Evolutionary conservation across 2,329 filamentous ascomycete species (phyloP), one percentile per base, ranked within the genome.

Genomic region (Lachnellula hyalina): DNA sequence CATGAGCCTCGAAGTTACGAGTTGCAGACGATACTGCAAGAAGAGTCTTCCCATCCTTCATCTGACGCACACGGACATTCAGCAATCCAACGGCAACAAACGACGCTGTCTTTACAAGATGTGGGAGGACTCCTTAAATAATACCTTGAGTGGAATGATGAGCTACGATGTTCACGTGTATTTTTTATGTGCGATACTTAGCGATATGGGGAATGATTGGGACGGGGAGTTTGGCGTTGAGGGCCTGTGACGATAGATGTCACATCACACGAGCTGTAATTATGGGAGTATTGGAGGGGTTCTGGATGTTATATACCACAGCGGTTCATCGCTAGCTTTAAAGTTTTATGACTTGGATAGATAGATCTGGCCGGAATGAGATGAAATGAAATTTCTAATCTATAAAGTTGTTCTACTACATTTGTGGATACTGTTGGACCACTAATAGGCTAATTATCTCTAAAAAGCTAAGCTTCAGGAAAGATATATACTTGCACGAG

Each of bases 121-220:
- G 70, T 75, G 2, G 73, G 74, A 1, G 73, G 74, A 1, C 62
- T 76, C 4, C 61, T 76, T n/a, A 60, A 47, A 36, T 58, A 23
- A 54, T 28, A 5, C 5, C 21, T 11, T 19, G 1, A 45, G 6
- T 12, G 15, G 7, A 19, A 7, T 15, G 46, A 50, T 25, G 40
- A 54, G 14, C 23, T 47, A 47, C 21, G 44, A 47, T 32, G 9
- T 32, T 47, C 14, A 45, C 35, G 38, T 49, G 50, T 46, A 49
- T 17, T 21, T 36, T 47, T 51, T 41, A 23, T 49, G 32, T 53
- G 28, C 41, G 41, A 21, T 47, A 54, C n/a, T 53, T 47, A 46
- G 45, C 51, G 47, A 50, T 48, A 42, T 38, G 47, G 38, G 42
- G 23, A 42, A 25, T 36, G 44, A 51, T 42, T n/a, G 35, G 19